These are phyloP conservation scores for Wickerhamomyces sp. DNA, from an alignment of 1,139 yeast genomes.

Conservation along the genomic window DNA sequence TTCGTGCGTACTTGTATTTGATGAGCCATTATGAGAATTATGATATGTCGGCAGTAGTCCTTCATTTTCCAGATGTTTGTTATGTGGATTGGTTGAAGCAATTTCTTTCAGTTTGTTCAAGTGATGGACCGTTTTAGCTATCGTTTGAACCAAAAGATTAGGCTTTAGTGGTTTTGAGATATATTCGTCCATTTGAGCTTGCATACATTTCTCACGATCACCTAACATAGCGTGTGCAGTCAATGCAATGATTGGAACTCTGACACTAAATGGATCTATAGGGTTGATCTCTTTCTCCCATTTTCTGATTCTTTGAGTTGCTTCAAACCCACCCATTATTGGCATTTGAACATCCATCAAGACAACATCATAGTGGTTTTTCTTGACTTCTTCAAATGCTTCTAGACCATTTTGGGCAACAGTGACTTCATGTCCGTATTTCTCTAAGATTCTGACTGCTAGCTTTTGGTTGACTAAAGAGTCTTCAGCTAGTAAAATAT, in stretches of 20 bases:
- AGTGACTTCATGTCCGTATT: slow-evolving; percentile 76
- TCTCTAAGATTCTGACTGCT: slow-evolving; percentile 77
- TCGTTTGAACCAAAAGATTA: slow-evolving; percentile 74
- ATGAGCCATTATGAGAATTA: slow-evolving; percentile 10
- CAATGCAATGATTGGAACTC: slow-evolving; percentile 83
- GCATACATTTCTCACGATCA: slow-evolving; percentile 78
- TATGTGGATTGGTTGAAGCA: slow-evolving; percentile 20
- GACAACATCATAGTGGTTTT: slow-evolving; percentile 60
- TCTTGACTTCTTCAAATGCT: slow-evolving; percentile 72
- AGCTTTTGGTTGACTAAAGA: slow-evolving; percentile 82
- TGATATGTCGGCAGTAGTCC: slow-evolving; percentile 9
- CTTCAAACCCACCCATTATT: slow-evolving; percentile 91
- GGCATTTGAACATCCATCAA: slow-evolving; percentile 96
- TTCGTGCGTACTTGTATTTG: background rate
- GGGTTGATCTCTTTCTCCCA: slow-evolving; percentile 84
- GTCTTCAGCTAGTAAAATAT: slow-evolving; percentile 79
- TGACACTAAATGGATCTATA: slow-evolving; percentile 44
- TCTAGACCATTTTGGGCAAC: slow-evolving; percentile 85
- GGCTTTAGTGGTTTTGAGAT: slow-evolving; percentile 86
- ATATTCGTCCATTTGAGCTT: slow-evolving; percentile 90
- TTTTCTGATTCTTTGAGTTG: slow-evolving; percentile 78
- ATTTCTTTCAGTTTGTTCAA: slow-evolving; percentile 31
- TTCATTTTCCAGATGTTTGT: slow-evolving; percentile 19
- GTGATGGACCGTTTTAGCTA: slow-evolving; percentile 75
- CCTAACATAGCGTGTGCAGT: slow-evolving; percentile 91